Evolutionary conservation across 192 early-diverging fungal species (phyloP).

Genomic region (Hyaloraphidium curvatum): DNA sequence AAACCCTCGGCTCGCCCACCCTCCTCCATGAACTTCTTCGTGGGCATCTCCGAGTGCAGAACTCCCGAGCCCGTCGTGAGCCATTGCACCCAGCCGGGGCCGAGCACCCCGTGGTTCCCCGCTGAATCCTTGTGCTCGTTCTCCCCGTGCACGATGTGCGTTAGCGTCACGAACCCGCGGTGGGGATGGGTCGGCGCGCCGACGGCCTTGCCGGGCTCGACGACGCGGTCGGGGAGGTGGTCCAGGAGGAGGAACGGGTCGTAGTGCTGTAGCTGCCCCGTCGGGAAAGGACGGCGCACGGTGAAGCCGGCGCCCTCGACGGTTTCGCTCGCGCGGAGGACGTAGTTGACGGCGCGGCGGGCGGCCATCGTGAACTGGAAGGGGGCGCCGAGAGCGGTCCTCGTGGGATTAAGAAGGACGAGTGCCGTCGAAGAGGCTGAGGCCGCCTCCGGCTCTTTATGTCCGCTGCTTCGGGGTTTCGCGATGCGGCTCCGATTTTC

Average conservation of each 20-base stretch:
- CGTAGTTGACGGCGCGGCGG: too few species aligned
- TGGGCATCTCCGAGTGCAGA: constrained; percentile 54
- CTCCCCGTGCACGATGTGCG: constrained; percentile 44
- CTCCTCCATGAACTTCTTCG: constrained; percentile 17
- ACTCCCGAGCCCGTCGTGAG: constrained; percentile 42
- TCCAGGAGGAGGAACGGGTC: constrained; percentile 1
- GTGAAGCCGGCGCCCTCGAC: background rate
- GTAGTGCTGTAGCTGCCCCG: background rate
- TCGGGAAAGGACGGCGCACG: background rate
- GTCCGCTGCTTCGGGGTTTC: too few species aligned
- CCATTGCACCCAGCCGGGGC: constrained; percentile 45
- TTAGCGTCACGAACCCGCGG: constrained; percentile 65
- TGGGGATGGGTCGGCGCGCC: constrained; percentile 57
- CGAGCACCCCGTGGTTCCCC: constrained; percentile 46
- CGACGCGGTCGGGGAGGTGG: background rate
- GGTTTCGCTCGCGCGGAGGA: too few species aligned
- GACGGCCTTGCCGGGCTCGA: constrained; percentile 26
- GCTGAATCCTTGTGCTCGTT: constrained; percentile 57
- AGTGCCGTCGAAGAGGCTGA: too few species aligned
- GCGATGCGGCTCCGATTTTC: too few species aligned
- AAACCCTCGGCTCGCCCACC: constrained; percentile 8
- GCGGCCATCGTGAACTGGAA: too few species aligned
- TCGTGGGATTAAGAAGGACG: too few species aligned
- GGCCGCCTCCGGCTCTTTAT: too few species aligned
- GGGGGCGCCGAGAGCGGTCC: too few species aligned